Evolutionary conservation across 2,329 filamentous ascomycete species (phyloP), one percentile per base, ranked within the genome.

Genomic region (Coniosporium uncinatum): DNA sequence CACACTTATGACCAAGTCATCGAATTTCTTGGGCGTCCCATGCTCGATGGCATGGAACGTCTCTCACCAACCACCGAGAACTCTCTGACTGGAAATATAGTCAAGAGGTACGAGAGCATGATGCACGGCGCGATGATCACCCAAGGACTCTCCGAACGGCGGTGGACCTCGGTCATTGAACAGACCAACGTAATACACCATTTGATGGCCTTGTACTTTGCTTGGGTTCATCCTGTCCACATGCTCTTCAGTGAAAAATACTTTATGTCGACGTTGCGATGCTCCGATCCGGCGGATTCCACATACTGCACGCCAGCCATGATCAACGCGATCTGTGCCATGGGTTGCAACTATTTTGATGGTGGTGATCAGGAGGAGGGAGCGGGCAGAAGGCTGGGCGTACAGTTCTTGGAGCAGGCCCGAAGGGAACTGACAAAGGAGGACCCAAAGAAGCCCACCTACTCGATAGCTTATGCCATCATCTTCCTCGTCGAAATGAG

Each of bases 181-280:
- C 49, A 46, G 41, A 44, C 48, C 19, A 45, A 35, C 14, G 44
- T 53, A 16, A 41, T 50, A 8, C 45, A 53, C 20, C 54, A 57
- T 36, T 45, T 57, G 17, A 47, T 57, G 40, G 49, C 49, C 3
- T 46, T 57, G 8, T 57, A 53, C 40, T 56, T 57, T 29, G 48
- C 54, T 24, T 57, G 54, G 54, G 46, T 57, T 8, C 54, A 57
- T 40, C 54, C 54, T 13, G 48, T 51, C 3, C 54, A 57, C 35
- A 56, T 56, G 52, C 44, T 57, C 18, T 56, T 57, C 46, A 53
- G 51, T 39, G 54, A 57, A 37, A 27, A 43, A 16, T 46, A 52
- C 20, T 56, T 57, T 40, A 48, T 50, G 42, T 20, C 40, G 5
- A 48, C 44, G 40, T 57, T 50, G n/a, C 24, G 24, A n/a, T 8